Percentiles rank a stretch among this genome's conserved stretches.
Conservation (phyloP, 1,284 basidiomycete species). For the Boletus calvinii region DNA sequence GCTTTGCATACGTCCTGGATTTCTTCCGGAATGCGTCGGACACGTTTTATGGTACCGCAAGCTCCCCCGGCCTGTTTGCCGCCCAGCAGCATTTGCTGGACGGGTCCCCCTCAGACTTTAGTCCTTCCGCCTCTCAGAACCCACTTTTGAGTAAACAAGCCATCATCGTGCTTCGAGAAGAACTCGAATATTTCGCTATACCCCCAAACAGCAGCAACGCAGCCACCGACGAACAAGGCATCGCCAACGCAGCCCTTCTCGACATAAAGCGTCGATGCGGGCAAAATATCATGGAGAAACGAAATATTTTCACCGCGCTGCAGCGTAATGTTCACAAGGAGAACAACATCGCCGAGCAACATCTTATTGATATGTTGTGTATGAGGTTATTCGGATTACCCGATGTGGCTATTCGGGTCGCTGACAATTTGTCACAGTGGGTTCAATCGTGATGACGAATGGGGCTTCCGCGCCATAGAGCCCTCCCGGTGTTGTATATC, state of each 20-base stretch:
- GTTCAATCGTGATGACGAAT: constrained; percentile 93
- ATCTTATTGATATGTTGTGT: constrained; percentile 99
- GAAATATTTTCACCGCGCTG: constrained; percentile 94
- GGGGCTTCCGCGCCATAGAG: constrained; percentile 96
- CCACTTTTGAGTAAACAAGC: constrained; percentile 95
- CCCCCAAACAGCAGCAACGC: constrained; percentile 67
- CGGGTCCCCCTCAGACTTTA: constrained; percentile 60
- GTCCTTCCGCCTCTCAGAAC: constrained; percentile 71
- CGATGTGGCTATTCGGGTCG: constrained; percentile 1
- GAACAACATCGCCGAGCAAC: constrained; percentile 98
- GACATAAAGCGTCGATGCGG: constrained; percentile 85
- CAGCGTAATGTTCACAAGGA: constrained; percentile 99
- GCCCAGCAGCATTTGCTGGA: constrained; percentile 80
- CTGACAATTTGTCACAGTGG: constrained; percentile 56
- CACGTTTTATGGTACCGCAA: constrained; percentile 87
- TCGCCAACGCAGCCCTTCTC: constrained; percentile 73
- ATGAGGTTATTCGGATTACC: constrained; percentile 71
- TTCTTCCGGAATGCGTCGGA: constrained; percentile 91
- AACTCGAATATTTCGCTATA: constrained; percentile 98
- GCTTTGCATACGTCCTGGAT: constrained; percentile 88
- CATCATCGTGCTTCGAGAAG: constrained; percentile 96
- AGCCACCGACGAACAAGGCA: constrained; percentile 74
- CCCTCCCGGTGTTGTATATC: constrained; percentile 96
- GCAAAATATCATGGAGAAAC: constrained; percentile 82
- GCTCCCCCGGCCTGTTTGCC: constrained; percentile 69